A percentile compares a stretch with the other conserved stretches of the same genome.
These are phyloP conservation scores for Fusarium coffeatum DNA, from an alignment of 2,329 filamentous ascomycete species.

Conservation along the genomic window DNA sequence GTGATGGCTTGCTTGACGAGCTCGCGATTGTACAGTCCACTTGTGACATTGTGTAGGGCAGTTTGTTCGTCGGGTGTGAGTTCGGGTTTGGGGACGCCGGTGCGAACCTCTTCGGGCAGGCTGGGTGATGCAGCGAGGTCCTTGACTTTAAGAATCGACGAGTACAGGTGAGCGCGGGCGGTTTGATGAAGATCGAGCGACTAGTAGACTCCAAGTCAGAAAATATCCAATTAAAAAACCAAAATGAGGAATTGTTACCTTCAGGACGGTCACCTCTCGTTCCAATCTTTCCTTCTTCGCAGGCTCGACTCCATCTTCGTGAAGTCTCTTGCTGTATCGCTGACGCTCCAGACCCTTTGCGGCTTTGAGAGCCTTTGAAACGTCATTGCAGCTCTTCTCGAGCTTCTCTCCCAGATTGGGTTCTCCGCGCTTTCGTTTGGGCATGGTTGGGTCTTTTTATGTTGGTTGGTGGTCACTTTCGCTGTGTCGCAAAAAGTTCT, in stretches of 20 bases:
- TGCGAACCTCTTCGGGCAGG: constrained; percentile 62
- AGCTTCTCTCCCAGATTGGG: constrained; percentile 62
- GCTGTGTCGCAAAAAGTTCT: constrained; percentile 37
- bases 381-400: constrained; percentile 66
- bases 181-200: constrained; percentile 69
- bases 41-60: constrained; percentile 70
- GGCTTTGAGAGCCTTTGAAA: constrained; percentile 75
- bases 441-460: constrained; percentile 55
- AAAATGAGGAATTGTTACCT: constrained; percentile 52
- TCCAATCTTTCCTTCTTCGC: constrained; percentile 71
- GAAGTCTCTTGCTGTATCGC: constrained; percentile 72
- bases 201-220: constrained; percentile 47
- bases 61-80: constrained; percentile 63
- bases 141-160: constrained; percentile 66
- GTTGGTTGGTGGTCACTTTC: constrained; percentile 22
- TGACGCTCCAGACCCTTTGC: constrained; percentile 83
- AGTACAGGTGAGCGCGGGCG: constrained; percentile 66
- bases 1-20: constrained; percentile 63
- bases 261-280: constrained; percentile 67
- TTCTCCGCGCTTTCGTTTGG: constrained; percentile 68
- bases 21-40: constrained; percentile 64
- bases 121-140: constrained; percentile 62
- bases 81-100: constrained; percentile 61
- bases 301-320: constrained; percentile 57
- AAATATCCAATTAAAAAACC: neutral